Conservation (phyloP, 257 asterid species). For the Solanum bulbocastanum region DNA sequence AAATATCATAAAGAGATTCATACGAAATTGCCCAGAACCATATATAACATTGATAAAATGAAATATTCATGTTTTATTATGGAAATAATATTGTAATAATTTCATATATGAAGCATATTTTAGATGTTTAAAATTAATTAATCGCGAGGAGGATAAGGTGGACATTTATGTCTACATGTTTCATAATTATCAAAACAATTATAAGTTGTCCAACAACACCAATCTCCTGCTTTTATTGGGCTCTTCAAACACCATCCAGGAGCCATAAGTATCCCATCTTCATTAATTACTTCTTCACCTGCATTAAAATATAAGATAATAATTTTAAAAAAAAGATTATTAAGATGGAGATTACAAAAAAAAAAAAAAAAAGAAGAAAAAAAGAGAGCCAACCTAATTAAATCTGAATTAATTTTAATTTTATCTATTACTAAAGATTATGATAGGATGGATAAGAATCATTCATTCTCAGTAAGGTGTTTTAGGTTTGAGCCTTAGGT, state of each 20-base stretch:
- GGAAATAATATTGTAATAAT: neutral
- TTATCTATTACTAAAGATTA: neutral
- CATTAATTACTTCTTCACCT: neutral
- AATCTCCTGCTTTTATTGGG: neutral
- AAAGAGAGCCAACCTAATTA: neutral
- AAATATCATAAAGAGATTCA: no score
- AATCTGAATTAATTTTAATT: neutral
- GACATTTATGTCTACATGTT: neutral
- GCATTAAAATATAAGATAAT: neutral
- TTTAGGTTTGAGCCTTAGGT: neutral
- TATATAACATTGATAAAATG: neutral
- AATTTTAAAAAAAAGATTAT: neutral
- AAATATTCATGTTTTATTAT: neutral
- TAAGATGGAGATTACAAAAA: neutral
- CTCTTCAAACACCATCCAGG: neutral
- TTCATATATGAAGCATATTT: no score
- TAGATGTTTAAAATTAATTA: neutral
- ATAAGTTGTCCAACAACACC: neutral
- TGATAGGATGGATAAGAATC: no score
- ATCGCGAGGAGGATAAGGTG: neutral
- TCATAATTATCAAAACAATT: no score
- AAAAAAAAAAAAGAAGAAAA: no score
- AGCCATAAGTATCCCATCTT: neutral
- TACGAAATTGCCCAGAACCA: no score
- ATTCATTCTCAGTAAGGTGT: neutral